These are phyloP conservation scores for Glebionis coronaria DNA, from an alignment of 129 eudicot genomes.

Conservation along the genomic window DNA sequence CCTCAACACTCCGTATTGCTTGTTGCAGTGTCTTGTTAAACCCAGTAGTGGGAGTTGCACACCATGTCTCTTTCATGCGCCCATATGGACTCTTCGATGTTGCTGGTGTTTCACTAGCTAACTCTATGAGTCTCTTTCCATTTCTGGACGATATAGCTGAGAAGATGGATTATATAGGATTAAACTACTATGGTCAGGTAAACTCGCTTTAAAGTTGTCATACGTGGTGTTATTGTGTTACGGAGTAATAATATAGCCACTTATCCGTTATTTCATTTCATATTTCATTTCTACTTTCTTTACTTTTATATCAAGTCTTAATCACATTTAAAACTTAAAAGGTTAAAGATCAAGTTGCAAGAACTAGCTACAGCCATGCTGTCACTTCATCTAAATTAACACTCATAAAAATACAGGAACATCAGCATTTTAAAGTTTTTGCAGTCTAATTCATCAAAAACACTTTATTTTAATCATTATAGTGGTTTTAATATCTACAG, in stretches of 20 bases:
- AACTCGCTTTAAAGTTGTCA: background rate
- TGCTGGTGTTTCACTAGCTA: constrained; percentile 78
- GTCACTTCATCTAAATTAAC: background rate
- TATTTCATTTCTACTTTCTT: constrained; percentile 14
- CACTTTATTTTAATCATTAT: background rate
- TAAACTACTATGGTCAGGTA: constrained; percentile 97
- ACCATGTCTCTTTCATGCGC: constrained; percentile 93
- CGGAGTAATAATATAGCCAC: background rate
- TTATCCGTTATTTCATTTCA: background rate
- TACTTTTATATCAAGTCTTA: background rate
- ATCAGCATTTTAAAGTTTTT: background rate
- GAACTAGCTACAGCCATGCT: background rate
- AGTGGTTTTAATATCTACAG: background rate
- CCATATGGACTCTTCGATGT: constrained; percentile 93
- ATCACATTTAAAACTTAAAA: background rate
- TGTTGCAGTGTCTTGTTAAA: constrained; percentile 46
- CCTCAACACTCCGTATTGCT: background rate
- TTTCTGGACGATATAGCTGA: constrained; percentile 72
- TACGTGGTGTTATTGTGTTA: background rate
- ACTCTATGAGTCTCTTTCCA: constrained; percentile 70
- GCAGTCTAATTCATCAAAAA: background rate
- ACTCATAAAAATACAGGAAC: background rate
- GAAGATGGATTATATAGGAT: constrained; percentile 85
- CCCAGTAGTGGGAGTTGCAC: constrained; percentile 83
- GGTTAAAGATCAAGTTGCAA: background rate